These are phyloP conservation scores for Rhodotorula sp. DNA, from an alignment of 1,284 basidiomycete species.

Conservation along the genomic window DNA sequence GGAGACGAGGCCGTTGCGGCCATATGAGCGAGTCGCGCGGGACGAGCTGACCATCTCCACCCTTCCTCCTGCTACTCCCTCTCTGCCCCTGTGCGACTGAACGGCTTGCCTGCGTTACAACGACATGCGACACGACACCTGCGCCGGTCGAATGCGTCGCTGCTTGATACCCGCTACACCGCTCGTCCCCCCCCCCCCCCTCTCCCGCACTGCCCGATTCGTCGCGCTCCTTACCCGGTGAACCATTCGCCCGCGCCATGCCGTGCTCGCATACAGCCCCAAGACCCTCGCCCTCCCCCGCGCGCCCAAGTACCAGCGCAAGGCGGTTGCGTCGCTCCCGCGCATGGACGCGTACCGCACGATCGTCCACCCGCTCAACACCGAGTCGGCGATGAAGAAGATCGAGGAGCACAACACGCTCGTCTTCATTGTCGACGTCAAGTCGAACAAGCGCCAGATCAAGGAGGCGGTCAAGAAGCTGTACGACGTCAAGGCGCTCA, in stretches of 20 bases:
- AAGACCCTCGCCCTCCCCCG: constrained; percentile 88
- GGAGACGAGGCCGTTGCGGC: neutral
- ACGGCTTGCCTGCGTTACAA: too few species aligned
- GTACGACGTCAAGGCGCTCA: constrained; percentile 93
- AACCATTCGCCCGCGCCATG: neutral
- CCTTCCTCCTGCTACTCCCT: neutral
- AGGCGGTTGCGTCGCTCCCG: constrained; percentile 89
- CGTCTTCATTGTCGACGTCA: constrained; percentile 95
- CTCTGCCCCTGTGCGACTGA: neutral
- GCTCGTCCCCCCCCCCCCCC: neutral
- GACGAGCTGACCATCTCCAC: constrained; percentile 7
- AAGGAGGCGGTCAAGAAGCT: constrained; percentile 99
- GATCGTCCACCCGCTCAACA: constrained; percentile 72
- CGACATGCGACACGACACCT: neutral
- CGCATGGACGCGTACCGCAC: constrained; percentile 97
- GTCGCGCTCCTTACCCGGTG: neutral
- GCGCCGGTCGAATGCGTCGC: too few species aligned
- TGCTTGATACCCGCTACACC: neutral
- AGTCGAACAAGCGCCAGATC: constrained; percentile 97
- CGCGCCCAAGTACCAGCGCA: constrained; percentile 88
- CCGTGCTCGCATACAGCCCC: constrained; percentile 56
- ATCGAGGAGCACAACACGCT: constrained; percentile 99
- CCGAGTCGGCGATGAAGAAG: constrained; percentile 90
- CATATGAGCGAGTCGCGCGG: neutral
- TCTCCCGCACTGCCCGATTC: neutral